phyloP scores from a whole-genome alignment of 2,329 filamentous ascomycete genomes.

The Penicillium polonicum region DNA sequence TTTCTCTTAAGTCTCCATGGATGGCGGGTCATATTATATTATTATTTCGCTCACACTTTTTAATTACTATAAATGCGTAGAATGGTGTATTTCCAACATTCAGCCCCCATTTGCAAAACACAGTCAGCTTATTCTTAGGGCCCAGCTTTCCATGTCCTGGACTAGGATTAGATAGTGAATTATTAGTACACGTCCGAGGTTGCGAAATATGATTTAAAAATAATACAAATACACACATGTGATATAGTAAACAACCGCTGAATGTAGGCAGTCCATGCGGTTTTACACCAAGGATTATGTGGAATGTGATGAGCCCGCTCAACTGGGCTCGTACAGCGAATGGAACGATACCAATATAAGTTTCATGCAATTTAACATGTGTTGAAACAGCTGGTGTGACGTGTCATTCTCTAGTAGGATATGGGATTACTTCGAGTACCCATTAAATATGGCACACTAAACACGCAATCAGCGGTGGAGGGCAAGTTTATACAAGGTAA shows the following conservation, averaged over 20 bases:
- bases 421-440: background rate
- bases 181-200: background rate
- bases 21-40: background rate
- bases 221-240: background rate
- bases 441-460: background rate
- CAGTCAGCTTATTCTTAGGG: background rate
- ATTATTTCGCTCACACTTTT: background rate
- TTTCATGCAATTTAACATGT: background rate
- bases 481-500: background rate
- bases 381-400: background rate
- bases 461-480: background rate
- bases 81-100: background rate
- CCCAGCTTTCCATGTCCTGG: background rate
- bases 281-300: background rate
- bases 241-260: background rate
- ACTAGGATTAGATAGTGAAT: background rate
- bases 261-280: background rate
- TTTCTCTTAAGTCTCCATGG: background rate
- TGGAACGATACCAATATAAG: background rate
- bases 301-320: background rate
- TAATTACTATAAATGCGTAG: background rate
- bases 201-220: too few species aligned
- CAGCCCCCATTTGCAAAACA: background rate
- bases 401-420: background rate
- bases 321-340: background rate